A percentile compares a stretch with the other conserved stretches of the same genome.
These are phyloP conservation scores for Hortaea sp. DNA, from an alignment of 2,329 filamentous ascomycete species.

Conservation along the genomic window DNA sequence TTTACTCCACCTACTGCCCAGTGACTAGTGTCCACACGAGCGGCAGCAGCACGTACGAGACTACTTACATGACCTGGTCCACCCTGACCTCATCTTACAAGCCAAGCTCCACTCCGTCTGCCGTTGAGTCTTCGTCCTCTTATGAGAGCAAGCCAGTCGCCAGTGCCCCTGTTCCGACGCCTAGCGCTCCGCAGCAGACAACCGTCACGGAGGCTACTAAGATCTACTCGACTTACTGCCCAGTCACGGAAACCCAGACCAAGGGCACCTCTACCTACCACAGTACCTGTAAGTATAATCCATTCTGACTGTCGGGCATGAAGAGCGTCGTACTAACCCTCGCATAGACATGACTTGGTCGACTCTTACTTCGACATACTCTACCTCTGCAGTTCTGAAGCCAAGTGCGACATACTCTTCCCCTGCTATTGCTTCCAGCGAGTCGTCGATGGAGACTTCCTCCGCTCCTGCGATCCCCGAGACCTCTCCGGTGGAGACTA, in stretches of 20 bases:
- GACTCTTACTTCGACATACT: slow-evolving; percentile 4
- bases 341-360: slow-evolving; percentile 5
- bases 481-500: not conserved
- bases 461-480: slow-evolving; percentile 24
- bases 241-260: not conserved
- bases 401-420: not conserved
- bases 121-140: not conserved
- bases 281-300: slow-evolving; percentile 4
- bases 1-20: slow-evolving; percentile 2
- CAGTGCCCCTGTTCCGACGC: slow-evolving; percentile 29
- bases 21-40: not conserved
- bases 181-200: slow-evolving; percentile 23
- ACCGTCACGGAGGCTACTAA: not conserved
- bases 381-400: not conserved
- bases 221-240: not conserved
- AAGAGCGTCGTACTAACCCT: too few relatives aligned
- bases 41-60: not conserved
- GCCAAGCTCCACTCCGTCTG: not conserved
- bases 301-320: slow-evolving; percentile 1
- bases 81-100: slow-evolving; percentile 6
- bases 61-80: slow-evolving; percentile 7
- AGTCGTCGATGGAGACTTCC: slow-evolving; percentile 16
- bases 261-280: not conserved
- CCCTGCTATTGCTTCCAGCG: slow-evolving; percentile 8
- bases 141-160: slow-evolving; percentile 24